These are phyloP conservation scores for Quercus phellos DNA, from an alignment of 331 rosid species.

Conservation along the genomic window DNA sequence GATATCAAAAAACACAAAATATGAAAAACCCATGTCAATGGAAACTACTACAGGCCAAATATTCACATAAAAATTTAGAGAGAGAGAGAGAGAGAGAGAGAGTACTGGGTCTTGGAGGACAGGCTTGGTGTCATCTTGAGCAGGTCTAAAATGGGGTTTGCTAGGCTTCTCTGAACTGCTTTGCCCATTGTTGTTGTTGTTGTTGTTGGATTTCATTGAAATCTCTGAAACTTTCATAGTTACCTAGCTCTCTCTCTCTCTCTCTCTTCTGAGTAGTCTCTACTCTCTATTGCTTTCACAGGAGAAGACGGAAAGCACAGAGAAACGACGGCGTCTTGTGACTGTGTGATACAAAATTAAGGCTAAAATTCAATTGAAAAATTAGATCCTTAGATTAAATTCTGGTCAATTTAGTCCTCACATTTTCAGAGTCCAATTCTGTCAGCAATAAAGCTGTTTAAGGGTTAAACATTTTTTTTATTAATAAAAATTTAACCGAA, in stretches of 20 bases:
- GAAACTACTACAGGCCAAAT: not conserved
- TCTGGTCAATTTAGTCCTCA: no score
- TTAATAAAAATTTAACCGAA: no score
- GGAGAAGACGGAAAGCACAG: no score
- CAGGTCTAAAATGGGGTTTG: constrained; percentile 57
- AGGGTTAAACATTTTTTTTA: no score
- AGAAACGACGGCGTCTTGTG: no score
- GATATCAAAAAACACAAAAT: not conserved
- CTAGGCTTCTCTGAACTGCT: constrained; percentile 18
- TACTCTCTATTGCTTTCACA: no score
- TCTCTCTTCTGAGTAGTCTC: not conserved
- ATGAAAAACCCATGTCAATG: not conserved
- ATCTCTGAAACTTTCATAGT: constrained; percentile 42
- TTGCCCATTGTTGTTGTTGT: not conserved
- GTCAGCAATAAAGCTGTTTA: no score
- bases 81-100: not conserved
- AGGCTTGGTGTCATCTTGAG: constrained; percentile 86
- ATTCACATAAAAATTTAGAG: not conserved
- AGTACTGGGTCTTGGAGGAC: constrained; percentile 81
- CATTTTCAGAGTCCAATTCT: no score
- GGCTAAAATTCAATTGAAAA: no score
- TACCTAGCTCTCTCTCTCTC: not conserved
- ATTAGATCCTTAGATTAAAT: no score
- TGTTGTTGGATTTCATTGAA: constrained; percentile 28
- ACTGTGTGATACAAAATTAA: no score